phyloP scores from a whole-genome alignment of 352 stramenopile species.

The Lagenidium giganteum region DNA sequence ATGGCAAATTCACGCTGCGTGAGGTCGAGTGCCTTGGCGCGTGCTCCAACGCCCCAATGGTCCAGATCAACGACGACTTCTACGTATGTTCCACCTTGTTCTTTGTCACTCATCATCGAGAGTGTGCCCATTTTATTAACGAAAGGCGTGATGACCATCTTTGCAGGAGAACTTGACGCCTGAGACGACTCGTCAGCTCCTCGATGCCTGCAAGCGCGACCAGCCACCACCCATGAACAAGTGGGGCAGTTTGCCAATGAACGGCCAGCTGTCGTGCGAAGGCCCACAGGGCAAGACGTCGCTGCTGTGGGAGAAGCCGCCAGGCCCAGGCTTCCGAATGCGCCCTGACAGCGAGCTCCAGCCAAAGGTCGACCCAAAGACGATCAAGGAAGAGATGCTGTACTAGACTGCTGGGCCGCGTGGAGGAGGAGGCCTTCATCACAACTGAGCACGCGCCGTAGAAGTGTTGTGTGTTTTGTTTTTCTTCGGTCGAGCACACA shows the following conservation, averaged over 20 bases:
- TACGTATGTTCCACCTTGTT: conserved; percentile 41
- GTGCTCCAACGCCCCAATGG: conserved; percentile 99
- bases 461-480: no score
- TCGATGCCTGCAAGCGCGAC: conserved; percentile 96
- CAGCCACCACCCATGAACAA: conserved; percentile 93
- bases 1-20: conserved; percentile 91
- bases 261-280: conserved; percentile 98
- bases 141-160: no score
- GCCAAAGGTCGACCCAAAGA: conserved; percentile 92
- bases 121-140: conserved; percentile 1
- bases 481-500: no score
- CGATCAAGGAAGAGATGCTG: conserved; percentile 88
- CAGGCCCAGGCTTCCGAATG: conserved; percentile 86
- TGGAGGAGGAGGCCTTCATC: no score
- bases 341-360: conserved; percentile 88
- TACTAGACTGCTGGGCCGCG: no score
- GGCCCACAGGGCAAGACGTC: conserved; percentile 95
- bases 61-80: conserved; percentile 99
- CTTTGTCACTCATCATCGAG: neutral
- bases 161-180: conserved; percentile 97
- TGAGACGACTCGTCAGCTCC: conserved; percentile 95
- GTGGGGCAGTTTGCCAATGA: conserved; percentile 99
- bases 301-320: conserved; percentile 83
- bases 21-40: conserved; percentile 99
- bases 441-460: no score